These are phyloP conservation scores for Calonectria henricotiae DNA, from an alignment of 2,329 filamentous ascomycete species.

Conservation along the genomic window DNA sequence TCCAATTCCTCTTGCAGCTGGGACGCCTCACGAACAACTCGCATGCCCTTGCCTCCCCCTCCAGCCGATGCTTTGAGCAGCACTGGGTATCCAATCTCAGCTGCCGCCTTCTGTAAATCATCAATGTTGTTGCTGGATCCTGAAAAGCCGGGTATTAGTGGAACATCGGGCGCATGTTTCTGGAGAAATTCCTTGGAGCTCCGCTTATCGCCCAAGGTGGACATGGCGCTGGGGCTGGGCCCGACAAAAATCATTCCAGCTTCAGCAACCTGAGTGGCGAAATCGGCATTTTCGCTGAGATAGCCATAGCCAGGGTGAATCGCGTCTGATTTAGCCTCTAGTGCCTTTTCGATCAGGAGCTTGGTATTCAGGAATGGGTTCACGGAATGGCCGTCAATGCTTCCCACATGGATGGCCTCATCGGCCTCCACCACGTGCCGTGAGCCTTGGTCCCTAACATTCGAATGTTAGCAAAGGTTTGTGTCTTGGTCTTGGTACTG, in stretches of 20 bases:
- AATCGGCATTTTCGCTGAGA: conserved; percentile 66
- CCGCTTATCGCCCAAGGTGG: conserved; percentile 45
- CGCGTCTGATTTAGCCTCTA: conserved; percentile 54
- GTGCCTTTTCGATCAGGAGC: conserved; percentile 37
- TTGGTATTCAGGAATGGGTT: conserved; percentile 40
- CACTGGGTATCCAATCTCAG: conserved; percentile 56
- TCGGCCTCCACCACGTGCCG: conserved; percentile 42
- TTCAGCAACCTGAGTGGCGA: conserved; percentile 68
- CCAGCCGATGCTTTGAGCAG: conserved; percentile 64
- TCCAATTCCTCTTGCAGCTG: conserved; percentile 40
- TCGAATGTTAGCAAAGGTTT: neutral
- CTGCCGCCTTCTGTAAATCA: conserved; percentile 31
- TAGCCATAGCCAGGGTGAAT: conserved; percentile 47
- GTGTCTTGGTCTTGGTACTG: neutral
- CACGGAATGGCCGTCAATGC: conserved; percentile 25
- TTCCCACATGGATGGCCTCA: conserved; percentile 41
- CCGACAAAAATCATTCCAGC: conserved; percentile 73
- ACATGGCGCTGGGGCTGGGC: conserved; percentile 65
- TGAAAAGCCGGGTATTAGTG: conserved; percentile 41
- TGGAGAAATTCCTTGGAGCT: conserved; percentile 44
- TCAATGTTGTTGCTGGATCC: conserved; percentile 33
- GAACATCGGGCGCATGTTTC: conserved; percentile 40
- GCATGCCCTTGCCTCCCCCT: conserved; percentile 63
- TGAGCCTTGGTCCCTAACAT: conserved; percentile 33
- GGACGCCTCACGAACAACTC: conserved; percentile 44